Base-by-base conservation (phyloP, 1,284 basidiomycete species). In the Sparassis latifolia region DNA sequence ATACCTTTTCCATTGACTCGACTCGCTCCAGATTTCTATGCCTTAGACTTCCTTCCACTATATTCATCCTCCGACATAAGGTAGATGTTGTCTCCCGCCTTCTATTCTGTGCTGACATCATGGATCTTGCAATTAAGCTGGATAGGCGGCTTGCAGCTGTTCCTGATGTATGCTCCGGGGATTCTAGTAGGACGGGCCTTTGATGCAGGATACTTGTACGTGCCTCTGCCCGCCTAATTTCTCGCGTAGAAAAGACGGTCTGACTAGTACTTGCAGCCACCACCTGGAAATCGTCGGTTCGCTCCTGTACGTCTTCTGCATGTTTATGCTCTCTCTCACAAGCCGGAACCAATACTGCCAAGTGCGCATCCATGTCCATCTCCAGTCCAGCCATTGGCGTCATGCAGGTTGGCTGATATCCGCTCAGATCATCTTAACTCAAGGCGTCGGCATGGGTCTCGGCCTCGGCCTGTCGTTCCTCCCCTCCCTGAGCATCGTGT, bases 401-500 rank as follows among this genome's bases (percentile, higher is more conserved):
- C 20, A 20, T 20, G 20, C 20, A 20, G 20, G 20, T 20, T 20
- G 20, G 20, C 20, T 20, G 20, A 20, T 20, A 1, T 20, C 20
- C 20, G 20, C 38, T 40, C 53, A 78, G 75, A 69, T 77, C 39
- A 79, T 79, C 58, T 67, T 80, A 20, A 66, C 73, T 2, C 77
- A 79, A 59, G 77, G 67, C 12, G 62, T 80, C 29, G 77, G 76
- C n/a, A 72, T 76, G 62, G 78, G 78, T 4, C 58, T 79, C 28
- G 77, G 72, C 6, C 73, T 74, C 55, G 71, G 74, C 4, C 58
- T 79, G 31, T 66, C 78, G n/a, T 78, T 77, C 60, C 65, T 78
- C 40, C 78, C 78, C 0, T 77, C 77, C 3, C 62, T 79, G 49
- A 71, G 67, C 47, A 68, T 79, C 55, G 68, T 78, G 33, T 67